phyloP scores from a whole-genome alignment of 768 basidiomycete species.

The Tulasnella sp. region DNA sequence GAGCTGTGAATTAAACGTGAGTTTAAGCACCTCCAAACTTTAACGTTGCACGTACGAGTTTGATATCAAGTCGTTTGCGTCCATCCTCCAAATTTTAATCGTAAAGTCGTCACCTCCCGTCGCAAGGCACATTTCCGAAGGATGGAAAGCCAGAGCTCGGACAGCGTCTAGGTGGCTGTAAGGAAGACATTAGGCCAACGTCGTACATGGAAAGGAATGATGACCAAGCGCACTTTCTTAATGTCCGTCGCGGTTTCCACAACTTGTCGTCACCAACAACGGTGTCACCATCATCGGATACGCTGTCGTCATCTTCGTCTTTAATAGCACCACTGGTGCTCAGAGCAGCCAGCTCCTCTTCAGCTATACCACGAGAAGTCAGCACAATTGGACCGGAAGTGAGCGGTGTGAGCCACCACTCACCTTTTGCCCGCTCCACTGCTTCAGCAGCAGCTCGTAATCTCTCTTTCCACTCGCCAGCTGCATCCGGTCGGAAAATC shows the following conservation, averaged over 20 bases:
- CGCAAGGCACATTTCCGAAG: conserved; percentile 77
- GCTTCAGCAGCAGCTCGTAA: conserved; percentile 38
- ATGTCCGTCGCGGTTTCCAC: conserved; percentile 81
- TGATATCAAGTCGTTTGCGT: conserved; percentile 67
- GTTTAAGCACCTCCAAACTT: not conserved
- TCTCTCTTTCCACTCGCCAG: conserved; percentile 77
- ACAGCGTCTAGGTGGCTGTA: conserved; percentile 89
- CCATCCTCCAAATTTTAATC: conserved; percentile 93
- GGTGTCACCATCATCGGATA: conserved; percentile 44
- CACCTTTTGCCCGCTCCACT: conserved; percentile 33
- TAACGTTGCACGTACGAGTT: conserved; percentile 49
- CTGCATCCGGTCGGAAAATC: conserved; percentile 83
- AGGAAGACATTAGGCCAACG: not conserved
- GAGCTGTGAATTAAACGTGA: conserved; percentile 40
- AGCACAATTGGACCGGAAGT: not conserved
- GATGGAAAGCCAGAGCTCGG: conserved; percentile 85
- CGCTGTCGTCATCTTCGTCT: conserved; percentile 68
- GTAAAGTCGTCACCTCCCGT: conserved; percentile 94
- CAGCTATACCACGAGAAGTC: conserved; percentile 1
- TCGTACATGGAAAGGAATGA: not conserved
- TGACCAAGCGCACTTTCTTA: conserved; percentile 71
- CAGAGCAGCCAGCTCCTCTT: conserved; percentile 4
- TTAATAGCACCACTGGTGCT: conserved; percentile 37
- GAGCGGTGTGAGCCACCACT: not conserved
- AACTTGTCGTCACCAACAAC: conserved; percentile 59